These are phyloP conservation scores for Fusarium gaditjirri DNA, from an alignment of 2,329 filamentous ascomycete genomes.

Conservation along the genomic window DNA sequence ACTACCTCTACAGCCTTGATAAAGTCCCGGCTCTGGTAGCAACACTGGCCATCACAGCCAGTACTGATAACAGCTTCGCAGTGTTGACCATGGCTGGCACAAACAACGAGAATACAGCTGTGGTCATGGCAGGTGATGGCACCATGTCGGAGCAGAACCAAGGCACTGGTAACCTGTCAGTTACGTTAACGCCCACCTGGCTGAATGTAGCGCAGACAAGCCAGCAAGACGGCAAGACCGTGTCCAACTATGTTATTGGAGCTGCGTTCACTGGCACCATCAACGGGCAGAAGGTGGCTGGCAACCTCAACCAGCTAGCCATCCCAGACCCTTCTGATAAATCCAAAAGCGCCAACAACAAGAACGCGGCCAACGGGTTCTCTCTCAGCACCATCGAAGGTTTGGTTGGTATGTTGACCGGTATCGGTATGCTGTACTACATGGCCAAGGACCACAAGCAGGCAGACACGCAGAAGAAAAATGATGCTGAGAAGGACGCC, in stretches of 20 bases:
- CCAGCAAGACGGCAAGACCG: background rate
- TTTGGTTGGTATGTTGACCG: background rate
- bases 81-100: background rate
- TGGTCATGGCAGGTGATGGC: background rate
- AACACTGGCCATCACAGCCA: background rate
- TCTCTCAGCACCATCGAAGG: background rate
- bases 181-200: rapidly evolving
- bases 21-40: background rate
- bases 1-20: background rate
- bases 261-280: background rate
- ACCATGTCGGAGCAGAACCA: background rate
- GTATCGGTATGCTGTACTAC: background rate
- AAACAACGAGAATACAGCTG: background rate
- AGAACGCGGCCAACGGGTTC: background rate
- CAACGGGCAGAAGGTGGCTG: background rate
- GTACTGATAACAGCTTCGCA: background rate
- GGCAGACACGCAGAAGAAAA: background rate
- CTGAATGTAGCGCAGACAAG: background rate
- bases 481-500: background rate
- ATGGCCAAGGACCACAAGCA: background rate
- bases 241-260: background rate
- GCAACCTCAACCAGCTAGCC: background rate
- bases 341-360: background rate
- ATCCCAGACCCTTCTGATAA: background rate
- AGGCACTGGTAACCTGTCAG: background rate